These are phyloP conservation scores for Esteya vermicola DNA, from an alignment of 2,329 filamentous ascomycete species.

Conservation along the genomic window DNA sequence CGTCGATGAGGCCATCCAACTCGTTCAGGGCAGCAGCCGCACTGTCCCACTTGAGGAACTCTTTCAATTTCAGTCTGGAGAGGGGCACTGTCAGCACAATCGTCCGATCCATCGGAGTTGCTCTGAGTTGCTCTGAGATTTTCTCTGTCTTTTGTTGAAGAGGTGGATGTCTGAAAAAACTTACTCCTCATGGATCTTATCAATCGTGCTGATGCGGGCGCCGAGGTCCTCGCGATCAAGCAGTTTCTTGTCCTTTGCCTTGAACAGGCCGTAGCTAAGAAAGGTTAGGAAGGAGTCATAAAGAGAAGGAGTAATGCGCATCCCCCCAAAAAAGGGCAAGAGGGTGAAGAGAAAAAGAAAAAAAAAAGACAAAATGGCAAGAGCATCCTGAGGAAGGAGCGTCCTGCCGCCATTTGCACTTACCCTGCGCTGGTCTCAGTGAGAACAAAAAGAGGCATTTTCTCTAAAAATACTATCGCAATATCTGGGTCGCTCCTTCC, in stretches of 20 bases:
- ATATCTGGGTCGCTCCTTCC: neutral
- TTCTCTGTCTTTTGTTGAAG: neutral
- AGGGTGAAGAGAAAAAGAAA: too few species aligned
- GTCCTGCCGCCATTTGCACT: slow-evolving; percentile 17
- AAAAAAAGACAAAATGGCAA: slow-evolving; percentile 1
- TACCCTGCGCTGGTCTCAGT: slow-evolving; percentile 79
- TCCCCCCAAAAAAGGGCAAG: too few species aligned
- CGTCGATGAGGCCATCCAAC: slow-evolving; percentile 75
- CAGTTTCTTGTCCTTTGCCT: slow-evolving; percentile 97
- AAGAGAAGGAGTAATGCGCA: too few species aligned
- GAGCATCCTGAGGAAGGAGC: neutral
- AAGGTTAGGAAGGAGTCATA: slow-evolving; percentile 19
- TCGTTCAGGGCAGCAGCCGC: slow-evolving; percentile 83
- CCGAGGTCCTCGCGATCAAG: slow-evolving; percentile 74
- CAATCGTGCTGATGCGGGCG: slow-evolving; percentile 57
- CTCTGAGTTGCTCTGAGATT: neutral
- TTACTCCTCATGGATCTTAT: slow-evolving; percentile 77
- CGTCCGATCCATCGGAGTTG: neutral
- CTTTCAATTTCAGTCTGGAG: slow-evolving; percentile 76
- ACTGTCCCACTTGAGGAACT: slow-evolving; percentile 95
- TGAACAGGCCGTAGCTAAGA: slow-evolving; percentile 85
- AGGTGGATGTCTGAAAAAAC: slow-evolving; percentile 22
- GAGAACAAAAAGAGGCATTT: slow-evolving; percentile 83
- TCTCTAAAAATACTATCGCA: slow-evolving; percentile 16
- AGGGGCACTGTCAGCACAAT: neutral